Base-by-base conservation (phyloP, 2,329 filamentous ascomycete species). In the Hortaea werneckii region DNA sequence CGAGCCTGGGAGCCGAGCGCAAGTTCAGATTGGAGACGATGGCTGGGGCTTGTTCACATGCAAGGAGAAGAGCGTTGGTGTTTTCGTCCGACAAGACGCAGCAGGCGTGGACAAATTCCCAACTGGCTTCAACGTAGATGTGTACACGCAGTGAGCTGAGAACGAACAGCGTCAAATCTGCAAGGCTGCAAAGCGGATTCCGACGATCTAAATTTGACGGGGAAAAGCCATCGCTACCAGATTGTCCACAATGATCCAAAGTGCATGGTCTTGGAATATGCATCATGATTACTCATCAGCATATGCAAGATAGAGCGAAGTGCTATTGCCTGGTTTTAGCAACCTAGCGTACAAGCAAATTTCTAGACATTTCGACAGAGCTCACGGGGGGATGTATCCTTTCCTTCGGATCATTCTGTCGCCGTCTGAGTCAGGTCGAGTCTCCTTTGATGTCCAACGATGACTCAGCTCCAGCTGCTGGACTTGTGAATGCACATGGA, bases 11-110 rank as follows among this genome's bases (percentile, higher is more conserved):
- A 70, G 71, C 45, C 56, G 74, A 41, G 71, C 71, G 0, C 69
- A 77, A 50, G 74, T 84, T 0, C 61, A 65, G 11, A 81, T 85
- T 53, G 79, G 78, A 51, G 61, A 67, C 1, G 67, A 75, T 29
- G 82, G 82, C 0, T 81, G 69, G 56, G 82, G 76, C 0, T 48
- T 67, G 10, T 85, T 85, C 53, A 68, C 68, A 0, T 77, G 76
- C 35, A 64, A 65, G 8, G 69, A 68, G 5, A 67, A 71, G 34
- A 79, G 77, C 54, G 72, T 82, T 1, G 73, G 75, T 41, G 74
- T 85, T 3, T 85, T 78, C 75, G 79, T 81, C 0, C 74, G 76
- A 49, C 68, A 68, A 39, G 67, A 69, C 48, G 78, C 42, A 10
- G 34, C 10, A 6, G 50, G 38, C 2, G 20, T 42, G 6, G 45